Evolutionary conservation across 805 yeast species (phyloP).

Genomic region (Wickerhamiella alocasiicola): DNA sequence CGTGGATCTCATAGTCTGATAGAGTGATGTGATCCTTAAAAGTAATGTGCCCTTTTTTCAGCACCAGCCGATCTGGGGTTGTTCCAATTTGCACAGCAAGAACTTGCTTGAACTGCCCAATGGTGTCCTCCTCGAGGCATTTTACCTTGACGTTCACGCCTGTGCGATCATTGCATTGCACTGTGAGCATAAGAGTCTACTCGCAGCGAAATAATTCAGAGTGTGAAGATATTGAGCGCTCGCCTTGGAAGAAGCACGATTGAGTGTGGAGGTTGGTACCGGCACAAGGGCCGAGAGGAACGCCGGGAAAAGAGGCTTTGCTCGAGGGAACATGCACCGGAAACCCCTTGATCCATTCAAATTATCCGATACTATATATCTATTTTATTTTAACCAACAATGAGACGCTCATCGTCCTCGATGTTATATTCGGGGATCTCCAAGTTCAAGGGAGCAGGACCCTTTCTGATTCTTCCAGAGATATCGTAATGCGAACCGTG

Average conservation of each 20-base stretch:
- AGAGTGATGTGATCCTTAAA: constrained; percentile 81
- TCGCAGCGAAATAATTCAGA: no score
- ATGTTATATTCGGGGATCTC: constrained; percentile 90
- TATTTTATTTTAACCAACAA: constrained; percentile 64
- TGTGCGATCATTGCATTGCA: constrained; percentile 59
- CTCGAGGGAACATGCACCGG: no score
- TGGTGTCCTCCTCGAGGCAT: constrained; percentile 71
- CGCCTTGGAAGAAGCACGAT: no score
- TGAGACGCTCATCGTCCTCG: constrained; percentile 59
- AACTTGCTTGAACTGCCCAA: constrained; percentile 83
- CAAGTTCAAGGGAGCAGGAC: constrained; percentile 98
- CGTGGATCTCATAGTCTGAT: constrained; percentile 90
- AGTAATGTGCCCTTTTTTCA: constrained; percentile 76
- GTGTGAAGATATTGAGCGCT: no score
- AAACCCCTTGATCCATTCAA: no score
- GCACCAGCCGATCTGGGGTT: constrained; percentile 43
- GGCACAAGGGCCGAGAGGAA: no score
- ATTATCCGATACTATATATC: no score
- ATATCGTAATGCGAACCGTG: constrained; percentile 99
- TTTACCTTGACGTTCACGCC: constrained; percentile 81
- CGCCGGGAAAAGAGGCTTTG: no score
- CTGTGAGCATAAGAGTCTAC: constrained; percentile 54
- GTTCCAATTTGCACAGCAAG: constrained; percentile 76
- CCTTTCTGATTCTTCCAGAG: constrained; percentile 99
- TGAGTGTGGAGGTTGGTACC: no score